Percentiles rank a stretch among this genome's conserved stretches.
Evolutionary conservation across 78 protist genomes (phyloP).

Genomic region (Dictyostelium brefeldianum): DNA sequence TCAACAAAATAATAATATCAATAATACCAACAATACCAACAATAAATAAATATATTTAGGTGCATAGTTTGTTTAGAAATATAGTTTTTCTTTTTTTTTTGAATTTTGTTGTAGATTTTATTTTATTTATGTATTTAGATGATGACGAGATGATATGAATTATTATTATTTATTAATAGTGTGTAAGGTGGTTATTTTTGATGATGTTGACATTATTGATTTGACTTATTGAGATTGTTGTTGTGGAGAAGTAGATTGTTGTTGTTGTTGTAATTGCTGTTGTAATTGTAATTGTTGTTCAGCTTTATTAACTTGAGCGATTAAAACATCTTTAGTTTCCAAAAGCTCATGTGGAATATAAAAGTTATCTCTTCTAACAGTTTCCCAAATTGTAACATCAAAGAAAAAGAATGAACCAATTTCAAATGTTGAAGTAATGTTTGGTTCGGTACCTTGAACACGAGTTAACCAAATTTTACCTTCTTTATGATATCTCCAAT

Average conservation of each 20-base stretch:
- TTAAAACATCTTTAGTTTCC: conserved; percentile 71
- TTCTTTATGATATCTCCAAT: conserved; percentile 96
- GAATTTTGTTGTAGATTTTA: no score
- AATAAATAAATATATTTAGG: no score
- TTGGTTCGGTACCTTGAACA: conserved; percentile 71
- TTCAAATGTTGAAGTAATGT: conserved; percentile 64
- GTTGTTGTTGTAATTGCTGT: neutral
- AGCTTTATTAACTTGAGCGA: conserved; percentile 15
- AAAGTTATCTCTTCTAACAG: conserved; percentile 83
- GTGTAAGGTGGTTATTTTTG: neutral
- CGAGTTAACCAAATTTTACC: conserved; percentile 90
- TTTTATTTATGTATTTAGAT: no score
- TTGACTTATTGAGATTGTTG: neutral
- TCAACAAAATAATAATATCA: no score
- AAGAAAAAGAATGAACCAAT: conserved; percentile 82
- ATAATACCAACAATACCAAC: no score
- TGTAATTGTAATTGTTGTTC: neutral
- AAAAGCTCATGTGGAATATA: conserved; percentile 70
- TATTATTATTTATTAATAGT: no score
- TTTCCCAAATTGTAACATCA: conserved; percentile 84
- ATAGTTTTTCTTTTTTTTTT: no score
- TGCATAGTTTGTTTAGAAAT: no score
- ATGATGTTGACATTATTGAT: neutral
- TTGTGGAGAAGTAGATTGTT: neutral
- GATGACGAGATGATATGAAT: no score